Percentiles rank a stretch among this genome's conserved stretches.
Evolutionary conservation across 306 rosid species (phyloP).

Genomic region (Phaseolus lunatus): DNA sequence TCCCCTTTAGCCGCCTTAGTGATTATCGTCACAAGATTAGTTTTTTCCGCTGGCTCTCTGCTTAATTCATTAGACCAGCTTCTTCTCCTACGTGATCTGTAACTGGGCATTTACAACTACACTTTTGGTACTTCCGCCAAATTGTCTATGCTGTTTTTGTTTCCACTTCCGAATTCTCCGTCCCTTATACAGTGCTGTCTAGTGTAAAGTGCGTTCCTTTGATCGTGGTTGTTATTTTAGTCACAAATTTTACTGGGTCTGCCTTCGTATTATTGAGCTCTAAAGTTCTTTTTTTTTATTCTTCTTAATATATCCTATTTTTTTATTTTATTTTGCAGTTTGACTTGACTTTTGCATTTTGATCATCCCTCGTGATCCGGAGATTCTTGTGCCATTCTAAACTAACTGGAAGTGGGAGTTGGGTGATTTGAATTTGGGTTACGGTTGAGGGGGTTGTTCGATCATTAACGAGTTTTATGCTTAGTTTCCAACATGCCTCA

Average conservation of each 20-base stretch:
- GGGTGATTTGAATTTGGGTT: slow-evolving; percentile 56
- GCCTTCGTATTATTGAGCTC: slow-evolving; percentile 29
- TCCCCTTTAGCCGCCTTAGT: slow-evolving; percentile 42
- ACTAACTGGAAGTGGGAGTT: slow-evolving; percentile 33
- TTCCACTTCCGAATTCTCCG: slow-evolving; percentile 4
- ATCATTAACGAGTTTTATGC: slow-evolving; percentile 54
- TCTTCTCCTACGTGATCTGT: slow-evolving; percentile 53
- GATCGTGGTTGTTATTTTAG: slow-evolving; percentile 29
- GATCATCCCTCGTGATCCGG: slow-evolving; percentile 46
- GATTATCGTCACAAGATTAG: slow-evolving; percentile 51
- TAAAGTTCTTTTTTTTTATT: slow-evolving; percentile 13
- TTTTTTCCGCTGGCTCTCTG: slow-evolving; percentile 31
- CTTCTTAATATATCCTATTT: not conserved
- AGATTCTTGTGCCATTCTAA: slow-evolving; percentile 28
- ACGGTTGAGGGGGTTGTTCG: slow-evolving; percentile 46
- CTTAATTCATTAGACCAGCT: slow-evolving; percentile 34
- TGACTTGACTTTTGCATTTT: slow-evolving; percentile 35
- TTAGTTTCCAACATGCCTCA: slow-evolving; percentile 68
- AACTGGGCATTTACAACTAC: slow-evolving; percentile 10
- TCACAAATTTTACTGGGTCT: slow-evolving; percentile 40
- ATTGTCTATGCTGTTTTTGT: slow-evolving; percentile 24
- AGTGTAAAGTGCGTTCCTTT: slow-evolving; percentile 22
- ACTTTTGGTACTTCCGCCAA: slow-evolving; percentile 59
- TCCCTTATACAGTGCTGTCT: not conserved
- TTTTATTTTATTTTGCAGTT: not conserved